Base-by-base conservation (phyloP, 768 basidiomycete species). In the Tricholomella constricta region DNA sequence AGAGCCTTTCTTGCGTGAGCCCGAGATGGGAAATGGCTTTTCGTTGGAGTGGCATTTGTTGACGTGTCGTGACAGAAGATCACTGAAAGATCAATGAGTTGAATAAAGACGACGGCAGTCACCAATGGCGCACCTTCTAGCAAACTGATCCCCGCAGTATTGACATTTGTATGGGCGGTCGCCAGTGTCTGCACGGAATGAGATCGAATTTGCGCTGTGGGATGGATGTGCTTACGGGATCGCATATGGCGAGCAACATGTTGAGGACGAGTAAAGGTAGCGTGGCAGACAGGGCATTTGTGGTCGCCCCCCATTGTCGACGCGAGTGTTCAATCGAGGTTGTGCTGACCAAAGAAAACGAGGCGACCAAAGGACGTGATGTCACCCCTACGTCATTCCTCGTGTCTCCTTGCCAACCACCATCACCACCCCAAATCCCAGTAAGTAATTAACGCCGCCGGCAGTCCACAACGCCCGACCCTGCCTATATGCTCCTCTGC, bases 201-300 rank as follows among this genome's bases (percentile, higher is more conserved):
- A 11, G 11, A 29, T 11, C 29, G 15, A 42, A 3, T 14, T 14
- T 26, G 6, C 15, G 4, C 8, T n/a, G 34, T n/a, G 48, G 17
- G 38, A 56, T 57, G 40, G 57, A 46, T 52, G 32, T 52, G 42
- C 89, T 73, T 74, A 92, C 89, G 91, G 61, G 89, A 91, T 69
- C 91, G 84, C 90, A 93, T 92, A 71, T 92, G 91, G 45, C 91
- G 75, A 0, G 89, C 89, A 42, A 94, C 91, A 82, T 94, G 91
- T 63, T 93, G 91, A 25, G 91, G 91, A 47, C 91, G 80, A 20
- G 91, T 94, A 60, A 94, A 94, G 0, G 90, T 91, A 0, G 91
- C 88, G 57, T 88, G 82, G 68, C 91, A 94, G 11, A 93, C 90
- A 15, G 91, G 85, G 67, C 91, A 93, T 69, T 87, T 88, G 79